Evolutionary conservation across 257 asterid genomes (phyloP).

Genomic region (Ophiorrhiza pumila): DNA sequence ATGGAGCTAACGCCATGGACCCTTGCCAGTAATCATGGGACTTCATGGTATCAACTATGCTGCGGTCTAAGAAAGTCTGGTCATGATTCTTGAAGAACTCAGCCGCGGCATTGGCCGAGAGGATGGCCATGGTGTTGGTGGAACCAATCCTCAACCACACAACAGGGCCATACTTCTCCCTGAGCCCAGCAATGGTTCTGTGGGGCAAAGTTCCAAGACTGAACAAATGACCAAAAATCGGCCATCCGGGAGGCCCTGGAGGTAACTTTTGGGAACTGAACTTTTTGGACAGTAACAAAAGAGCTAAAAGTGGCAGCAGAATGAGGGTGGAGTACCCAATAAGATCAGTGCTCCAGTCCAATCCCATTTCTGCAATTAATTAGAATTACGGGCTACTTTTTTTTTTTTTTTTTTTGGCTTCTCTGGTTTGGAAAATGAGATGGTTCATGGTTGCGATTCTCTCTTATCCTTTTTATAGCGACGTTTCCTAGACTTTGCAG

Average conservation of each 20-base stretch:
- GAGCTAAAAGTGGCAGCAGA: slow-evolving; percentile 14
- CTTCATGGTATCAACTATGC: slow-evolving; percentile 51
- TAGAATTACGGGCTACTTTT: neutral
- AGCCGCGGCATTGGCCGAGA: no score
- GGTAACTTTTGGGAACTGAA: slow-evolving; percentile 23
- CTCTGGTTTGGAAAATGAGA: no score
- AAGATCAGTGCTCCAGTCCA: neutral
- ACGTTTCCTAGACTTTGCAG: no score
- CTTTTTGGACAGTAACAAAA: slow-evolving; percentile 9
- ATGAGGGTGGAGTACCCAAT: slow-evolving; percentile 12
- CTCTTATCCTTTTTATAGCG: no score
- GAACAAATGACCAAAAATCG: no score
- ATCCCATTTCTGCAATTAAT: neutral
- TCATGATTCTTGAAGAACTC: no score
- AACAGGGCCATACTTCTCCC: slow-evolving; percentile 39
- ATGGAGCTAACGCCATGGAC: no score
- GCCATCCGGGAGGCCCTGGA: slow-evolving; percentile 63
- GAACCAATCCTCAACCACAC: slow-evolving; percentile 53
- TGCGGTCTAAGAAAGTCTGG: no score
- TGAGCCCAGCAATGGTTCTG: slow-evolving; percentile 33
- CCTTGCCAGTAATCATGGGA: no score
- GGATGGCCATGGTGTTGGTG: no score
- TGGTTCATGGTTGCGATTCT: neutral
- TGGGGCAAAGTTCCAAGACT: no score
- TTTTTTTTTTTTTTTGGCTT: no score